Conservation (phyloP, 768 basidiomycete genomes). For the Auriscalpium orientale region DNA sequence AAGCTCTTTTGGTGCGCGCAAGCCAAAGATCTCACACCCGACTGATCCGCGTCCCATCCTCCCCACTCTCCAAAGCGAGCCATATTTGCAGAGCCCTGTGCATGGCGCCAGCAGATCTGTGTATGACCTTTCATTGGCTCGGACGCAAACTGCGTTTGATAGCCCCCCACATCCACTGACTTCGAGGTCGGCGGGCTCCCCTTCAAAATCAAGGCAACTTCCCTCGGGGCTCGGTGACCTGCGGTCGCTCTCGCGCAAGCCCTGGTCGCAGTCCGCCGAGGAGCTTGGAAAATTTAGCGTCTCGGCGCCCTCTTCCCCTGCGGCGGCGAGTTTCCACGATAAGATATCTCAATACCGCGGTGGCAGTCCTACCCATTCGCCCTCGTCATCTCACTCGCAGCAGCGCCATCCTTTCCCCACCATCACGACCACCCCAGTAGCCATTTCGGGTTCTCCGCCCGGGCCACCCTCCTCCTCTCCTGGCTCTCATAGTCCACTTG, state of each 20-base stretch:
- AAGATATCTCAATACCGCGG: slow-evolving; percentile 61
- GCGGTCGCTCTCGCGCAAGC: slow-evolving; percentile 58
- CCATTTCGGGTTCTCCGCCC: slow-evolving; percentile 5
- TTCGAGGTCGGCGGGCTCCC: slow-evolving; percentile 21
- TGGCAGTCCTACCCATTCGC: slow-evolving; percentile 28
- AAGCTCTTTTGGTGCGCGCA: slow-evolving; percentile 36
- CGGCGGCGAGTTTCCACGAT: slow-evolving; percentile 48
- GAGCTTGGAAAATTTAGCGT: slow-evolving; percentile 56
- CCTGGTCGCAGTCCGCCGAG: slow-evolving; percentile 77
- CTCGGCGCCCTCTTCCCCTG: slow-evolving; percentile 25
- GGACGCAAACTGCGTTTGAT: slow-evolving; percentile 35
- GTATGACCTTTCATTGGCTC: slow-evolving; percentile 47
- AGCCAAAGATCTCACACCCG: slow-evolving; percentile 78
- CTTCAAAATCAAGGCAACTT: slow-evolving; percentile 23
- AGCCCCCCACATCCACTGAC: slow-evolving; percentile 21
- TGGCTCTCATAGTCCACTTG: slow-evolving; percentile 25
- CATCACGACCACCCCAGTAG: slow-evolving; percentile 14
- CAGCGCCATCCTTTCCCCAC: slow-evolving; percentile 27
- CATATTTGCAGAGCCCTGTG: slow-evolving; percentile 27
- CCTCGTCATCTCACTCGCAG: slow-evolving; percentile 9
- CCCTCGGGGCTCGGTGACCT: slow-evolving; percentile 53
- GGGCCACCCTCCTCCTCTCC: slow-evolving; percentile 17
- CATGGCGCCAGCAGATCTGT: slow-evolving; percentile 50
- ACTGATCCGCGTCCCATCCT: slow-evolving; percentile 77
- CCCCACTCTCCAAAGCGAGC: slow-evolving; percentile 35